These are phyloP conservation scores for Adiantum capillusveneris DNA, from an alignment of 75 land plant genomes.

Conservation along the genomic window DNA sequence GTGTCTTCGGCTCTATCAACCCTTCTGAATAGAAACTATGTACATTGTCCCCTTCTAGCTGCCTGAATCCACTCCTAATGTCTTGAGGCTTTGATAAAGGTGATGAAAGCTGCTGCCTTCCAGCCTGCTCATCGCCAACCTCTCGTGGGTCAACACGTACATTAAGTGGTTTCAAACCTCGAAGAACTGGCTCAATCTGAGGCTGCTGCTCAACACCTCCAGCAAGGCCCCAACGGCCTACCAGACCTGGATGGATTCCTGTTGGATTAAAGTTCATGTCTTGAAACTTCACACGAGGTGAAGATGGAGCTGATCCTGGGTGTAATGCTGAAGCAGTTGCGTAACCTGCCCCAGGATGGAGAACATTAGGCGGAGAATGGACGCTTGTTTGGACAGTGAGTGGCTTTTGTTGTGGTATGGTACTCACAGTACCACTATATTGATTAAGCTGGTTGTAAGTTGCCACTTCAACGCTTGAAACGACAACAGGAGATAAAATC, in stretches of 20 bases:
- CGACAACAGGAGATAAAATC: background rate
- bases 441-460: background rate
- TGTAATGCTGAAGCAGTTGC: background rate
- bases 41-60: too few species aligned
- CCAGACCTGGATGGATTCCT: too few species aligned
- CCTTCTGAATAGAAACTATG: background rate
- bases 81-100: too few species aligned
- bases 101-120: background rate
- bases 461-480: background rate
- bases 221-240: background rate
- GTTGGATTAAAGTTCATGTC: background rate
- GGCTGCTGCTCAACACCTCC: background rate
- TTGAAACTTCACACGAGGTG: background rate
- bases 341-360: too few species aligned
- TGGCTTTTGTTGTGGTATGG: background rate
- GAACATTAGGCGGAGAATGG: too few species aligned
- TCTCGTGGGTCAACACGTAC: background rate
- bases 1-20: background rate
- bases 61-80: too few species aligned
- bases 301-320: constrained; percentile 4
- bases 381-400: background rate
- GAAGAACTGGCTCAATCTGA: background rate
- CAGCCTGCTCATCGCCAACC: background rate
- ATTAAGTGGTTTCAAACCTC: background rate
- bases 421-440: background rate